phyloP scores from a whole-genome alignment of 805 yeast genomes.

The Sugiyamaella americana region DNA sequence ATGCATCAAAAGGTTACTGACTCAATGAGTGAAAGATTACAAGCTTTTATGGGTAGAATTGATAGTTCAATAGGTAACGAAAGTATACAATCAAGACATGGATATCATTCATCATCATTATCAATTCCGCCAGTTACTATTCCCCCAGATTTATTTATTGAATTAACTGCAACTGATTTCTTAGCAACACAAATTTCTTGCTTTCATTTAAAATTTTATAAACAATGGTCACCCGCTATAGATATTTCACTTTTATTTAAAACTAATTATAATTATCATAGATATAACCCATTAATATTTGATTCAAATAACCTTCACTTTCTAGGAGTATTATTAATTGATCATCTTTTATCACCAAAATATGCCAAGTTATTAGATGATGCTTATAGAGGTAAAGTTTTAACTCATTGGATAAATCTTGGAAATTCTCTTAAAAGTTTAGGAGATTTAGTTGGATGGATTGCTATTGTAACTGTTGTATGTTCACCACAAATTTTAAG shows the following conservation, averaged over 20 bases:
- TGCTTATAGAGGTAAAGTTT: constrained; percentile 48
- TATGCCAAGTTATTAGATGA: constrained; percentile 27
- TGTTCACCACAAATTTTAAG: constrained; percentile 80
- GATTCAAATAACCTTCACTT: constrained; percentile 70
- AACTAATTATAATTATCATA: constrained; percentile 36
- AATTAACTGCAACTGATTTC: constrained; percentile 40
- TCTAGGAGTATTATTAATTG: constrained; percentile 60
- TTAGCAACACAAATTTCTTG: constrained; percentile 60
- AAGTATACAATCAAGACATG: background rate
- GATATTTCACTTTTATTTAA: constrained; percentile 73
- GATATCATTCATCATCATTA: background rate
- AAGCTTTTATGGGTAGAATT: constrained; percentile 18
- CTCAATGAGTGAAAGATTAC: constrained; percentile 20
- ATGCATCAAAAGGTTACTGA: constrained; percentile 20
- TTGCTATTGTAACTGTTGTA: constrained; percentile 76
- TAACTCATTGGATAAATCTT: constrained; percentile 79
- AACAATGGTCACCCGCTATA: constrained; percentile 67
- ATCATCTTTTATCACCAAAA: constrained; percentile 52
- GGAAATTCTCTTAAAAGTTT: constrained; percentile 69
- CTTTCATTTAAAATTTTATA: constrained; percentile 61
- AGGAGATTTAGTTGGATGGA: constrained; percentile 94
- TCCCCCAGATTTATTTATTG: constrained; percentile 46
- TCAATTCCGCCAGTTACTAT: constrained; percentile 11
- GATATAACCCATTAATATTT: constrained; percentile 71
- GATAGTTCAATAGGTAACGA: constrained; percentile 10